phyloP scores from a whole-genome alignment of 257 asterid genomes.

The Przewalskia tangutica region DNA sequence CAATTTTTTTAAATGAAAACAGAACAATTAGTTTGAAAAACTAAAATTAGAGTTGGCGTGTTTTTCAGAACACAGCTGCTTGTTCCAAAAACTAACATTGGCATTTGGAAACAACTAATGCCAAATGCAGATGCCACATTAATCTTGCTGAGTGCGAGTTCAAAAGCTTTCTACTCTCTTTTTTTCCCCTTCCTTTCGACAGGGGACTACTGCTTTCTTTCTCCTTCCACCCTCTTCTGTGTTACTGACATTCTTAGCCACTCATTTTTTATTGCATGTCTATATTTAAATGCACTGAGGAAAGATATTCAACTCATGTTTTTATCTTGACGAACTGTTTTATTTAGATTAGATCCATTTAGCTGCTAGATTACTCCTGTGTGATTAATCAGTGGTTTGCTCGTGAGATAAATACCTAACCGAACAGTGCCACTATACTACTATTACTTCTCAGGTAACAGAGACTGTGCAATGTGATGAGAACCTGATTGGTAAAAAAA shows the following conservation, averaged over 20 bases:
- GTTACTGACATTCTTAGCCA: not conserved
- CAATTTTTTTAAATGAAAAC: not conserved
- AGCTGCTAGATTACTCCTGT: not conserved
- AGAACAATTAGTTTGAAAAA: not conserved
- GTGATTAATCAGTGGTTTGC: not conserved
- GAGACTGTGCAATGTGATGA: conserved; percentile 30
- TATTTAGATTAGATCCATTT: not conserved
- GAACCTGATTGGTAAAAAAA: conserved; percentile 63
- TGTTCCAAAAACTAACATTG: not conserved
- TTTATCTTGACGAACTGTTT: not conserved
- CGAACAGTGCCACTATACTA: not conserved
- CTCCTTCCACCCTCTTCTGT: not conserved
- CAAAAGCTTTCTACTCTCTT: not conserved
- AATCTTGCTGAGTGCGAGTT: not conserved
- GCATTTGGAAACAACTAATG: not conserved
- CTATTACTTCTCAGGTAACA: conserved; percentile 35
- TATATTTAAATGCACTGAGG: not conserved
- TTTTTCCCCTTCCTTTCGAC: not conserved
- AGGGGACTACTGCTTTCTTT: not conserved
- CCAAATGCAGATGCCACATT: not conserved
- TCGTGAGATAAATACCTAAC: not conserved
- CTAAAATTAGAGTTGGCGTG: too few species aligned
- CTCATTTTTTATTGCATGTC: not conserved
- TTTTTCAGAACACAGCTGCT: not conserved
- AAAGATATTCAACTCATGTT: not conserved